Conservation (phyloP, 352 stramenopile species). For the Phytopythium sindhum region DNA sequence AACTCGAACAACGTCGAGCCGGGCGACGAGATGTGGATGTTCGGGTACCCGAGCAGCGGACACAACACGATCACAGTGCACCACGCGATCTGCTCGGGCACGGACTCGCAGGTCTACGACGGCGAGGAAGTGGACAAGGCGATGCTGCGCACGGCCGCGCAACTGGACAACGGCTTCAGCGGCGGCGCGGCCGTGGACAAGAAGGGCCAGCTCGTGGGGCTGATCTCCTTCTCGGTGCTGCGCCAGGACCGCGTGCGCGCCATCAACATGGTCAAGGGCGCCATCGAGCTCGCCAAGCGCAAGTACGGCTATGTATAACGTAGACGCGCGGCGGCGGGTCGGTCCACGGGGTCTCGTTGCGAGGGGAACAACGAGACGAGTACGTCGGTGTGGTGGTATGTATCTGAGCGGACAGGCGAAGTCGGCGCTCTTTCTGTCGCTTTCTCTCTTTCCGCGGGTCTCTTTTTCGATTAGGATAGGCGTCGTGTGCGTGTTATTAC, state of each 20-base stretch:
- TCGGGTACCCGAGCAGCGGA: conserved; percentile 84
- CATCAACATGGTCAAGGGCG: conserved; percentile 89
- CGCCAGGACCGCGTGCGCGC: conserved; percentile 82
- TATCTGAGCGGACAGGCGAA: conserved; percentile 3
- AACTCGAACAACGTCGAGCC: conserved; percentile 89
- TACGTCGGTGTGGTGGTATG: conserved; percentile 2
- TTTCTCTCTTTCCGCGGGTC: background rate
- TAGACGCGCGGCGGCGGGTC: background rate
- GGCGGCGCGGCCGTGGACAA: conserved; percentile 81
- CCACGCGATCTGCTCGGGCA: conserved; percentile 87
- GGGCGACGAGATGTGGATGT: conserved; percentile 90
- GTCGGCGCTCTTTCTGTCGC: background rate
- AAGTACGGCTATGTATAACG: conserved; percentile 66
- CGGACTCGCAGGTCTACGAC: conserved; percentile 83
- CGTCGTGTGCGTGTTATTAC: conserved; percentile 1
- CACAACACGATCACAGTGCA: conserved; percentile 90
- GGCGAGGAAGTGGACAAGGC: conserved; percentile 84
- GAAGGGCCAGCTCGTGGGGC: conserved; percentile 77
- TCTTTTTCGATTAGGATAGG: background rate
- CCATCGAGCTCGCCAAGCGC: conserved; percentile 78
- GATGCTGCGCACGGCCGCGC: conserved; percentile 80
- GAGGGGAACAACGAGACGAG: background rate
- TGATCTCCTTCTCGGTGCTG: conserved; percentile 86
- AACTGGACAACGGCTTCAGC: conserved; percentile 86
- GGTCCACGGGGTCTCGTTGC: background rate